These are phyloP conservation scores for Akanthomyces dipterigenus DNA, from an alignment of 2,329 filamentous ascomycete species.

Conservation along the genomic window DNA sequence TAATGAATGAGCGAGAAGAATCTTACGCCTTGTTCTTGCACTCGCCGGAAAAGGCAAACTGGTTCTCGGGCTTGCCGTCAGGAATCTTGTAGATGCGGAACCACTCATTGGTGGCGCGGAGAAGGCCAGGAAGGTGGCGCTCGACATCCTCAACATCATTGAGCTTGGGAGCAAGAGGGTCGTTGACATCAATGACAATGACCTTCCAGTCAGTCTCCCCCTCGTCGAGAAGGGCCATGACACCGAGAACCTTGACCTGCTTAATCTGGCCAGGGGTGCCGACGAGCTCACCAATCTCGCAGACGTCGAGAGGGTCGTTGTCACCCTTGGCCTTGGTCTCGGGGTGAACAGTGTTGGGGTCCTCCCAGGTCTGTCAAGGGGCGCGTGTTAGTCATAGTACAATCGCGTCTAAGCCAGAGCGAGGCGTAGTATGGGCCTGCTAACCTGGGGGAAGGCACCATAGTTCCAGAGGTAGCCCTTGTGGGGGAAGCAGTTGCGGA, in stretches of 20 bases:
- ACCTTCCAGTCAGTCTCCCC: conserved; percentile 99
- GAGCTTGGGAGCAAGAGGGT: conserved; percentile 91
- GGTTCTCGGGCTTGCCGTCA: conserved; percentile 99
- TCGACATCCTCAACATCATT: conserved; percentile 99
- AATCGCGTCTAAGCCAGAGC: conserved; percentile 10
- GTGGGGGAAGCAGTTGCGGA: conserved; percentile 99
- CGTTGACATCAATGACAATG: conserved; percentile 98
- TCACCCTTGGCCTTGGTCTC: conserved; percentile 99
- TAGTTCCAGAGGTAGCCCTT: conserved; percentile 99
- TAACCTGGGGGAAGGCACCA: conserved; percentile 95
- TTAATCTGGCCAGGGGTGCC: conserved; percentile 95
- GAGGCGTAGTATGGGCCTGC: conserved; percentile 19
- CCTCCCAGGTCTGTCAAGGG: conserved; percentile 81
- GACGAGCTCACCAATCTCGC: conserved; percentile 98
- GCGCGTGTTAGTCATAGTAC: conserved; percentile 14
- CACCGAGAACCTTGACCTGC: conserved; percentile 99
- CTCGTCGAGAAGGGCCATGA: conserved; percentile 98
- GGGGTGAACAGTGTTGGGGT: conserved; percentile 90
- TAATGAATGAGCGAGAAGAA: not conserved
- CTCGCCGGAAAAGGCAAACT: conserved; percentile 99
- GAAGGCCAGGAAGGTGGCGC: conserved; percentile 91
- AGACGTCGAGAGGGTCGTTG: conserved; percentile 98
- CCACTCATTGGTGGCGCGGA: conserved; percentile 99
- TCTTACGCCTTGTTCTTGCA: conserved; percentile 98
- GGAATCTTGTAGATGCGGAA: conserved; percentile 99